Base-by-base conservation (phyloP, 306 rosid genomes). In the Pueraria montana region DNA sequence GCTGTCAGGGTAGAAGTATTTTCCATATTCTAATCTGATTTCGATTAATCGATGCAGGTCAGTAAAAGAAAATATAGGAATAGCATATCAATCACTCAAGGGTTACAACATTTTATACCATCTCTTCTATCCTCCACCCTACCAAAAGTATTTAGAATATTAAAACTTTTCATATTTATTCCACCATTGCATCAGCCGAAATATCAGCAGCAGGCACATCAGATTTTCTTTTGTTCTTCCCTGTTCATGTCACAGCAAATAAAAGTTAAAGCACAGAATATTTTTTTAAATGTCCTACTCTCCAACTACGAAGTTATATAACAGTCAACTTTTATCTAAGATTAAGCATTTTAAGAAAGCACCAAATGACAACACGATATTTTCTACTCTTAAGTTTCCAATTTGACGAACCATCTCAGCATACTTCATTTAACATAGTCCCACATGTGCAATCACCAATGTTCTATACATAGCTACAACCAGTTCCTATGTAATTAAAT, bases 101-200 rank as follows among this genome's bases (percentile, higher is more conserved):
- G 27, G 24, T 20, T 72, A 76, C 72, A 59, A 69, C 80, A 86
- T 82, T 63, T 36, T 59, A 62, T 52, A 72, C 42, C 83, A 71
- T 79, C 66, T 21, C 72, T 83, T 74, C 69, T 66, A 42, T 53
- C 50, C 62, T 12, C 48, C 73, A 45, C 80, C 70, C 45, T 32
- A 73, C 46, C 24, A 71, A 27, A 27, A 50, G 63, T 8, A 43
- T 52, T 26, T 38, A 36, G 11, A 16, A 36, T 48, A 52, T 9
- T 24, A 48, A 59, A 55, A 17, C 43, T 11, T 48, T 24, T 43
- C 83, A 52, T 23, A 45, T 21, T 77, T 77, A 93, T 65, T 90
- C 93, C 71, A 90, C 49, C 98, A 91, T 93, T 68, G 80, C 84
- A 67, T 91, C 93, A 21, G n/a, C 78, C 6, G 91, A 81, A 78